phyloP scores from a whole-genome alignment of 495 filamentous ascomycete species.

The Aspergillus bertholletiae region DNA sequence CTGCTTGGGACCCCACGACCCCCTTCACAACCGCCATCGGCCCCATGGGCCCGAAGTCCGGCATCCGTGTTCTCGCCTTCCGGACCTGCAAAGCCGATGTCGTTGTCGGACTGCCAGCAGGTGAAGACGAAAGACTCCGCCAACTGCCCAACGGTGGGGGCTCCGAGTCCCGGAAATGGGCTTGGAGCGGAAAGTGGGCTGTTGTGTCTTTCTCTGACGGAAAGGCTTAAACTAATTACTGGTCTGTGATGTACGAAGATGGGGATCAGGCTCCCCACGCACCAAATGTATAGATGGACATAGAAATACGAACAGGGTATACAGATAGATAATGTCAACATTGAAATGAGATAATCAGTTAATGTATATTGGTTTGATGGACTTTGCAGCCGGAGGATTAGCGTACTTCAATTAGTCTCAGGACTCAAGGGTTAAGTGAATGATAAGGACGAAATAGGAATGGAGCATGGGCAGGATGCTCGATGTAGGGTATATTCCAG shows the following conservation, averaged over 20 bases:
- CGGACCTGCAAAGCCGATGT: conserved; percentile 95
- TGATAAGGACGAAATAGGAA: neutral
- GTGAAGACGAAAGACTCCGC: conserved; percentile 75
- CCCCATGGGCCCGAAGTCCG: conserved; percentile 74
- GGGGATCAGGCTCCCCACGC: too few relatives aligned
- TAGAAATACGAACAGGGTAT: neutral
- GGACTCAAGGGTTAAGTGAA: neutral
- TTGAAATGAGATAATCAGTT: neutral
- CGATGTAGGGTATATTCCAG: neutral
- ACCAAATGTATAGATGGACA: neutral
- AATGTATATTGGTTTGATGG: neutral
- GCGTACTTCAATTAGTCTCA: neutral
- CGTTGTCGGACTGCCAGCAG: conserved; percentile 80
- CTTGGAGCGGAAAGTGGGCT: conserved; percentile 96
- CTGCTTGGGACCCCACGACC: conserved; percentile 82
- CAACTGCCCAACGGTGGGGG: conserved; percentile 63
- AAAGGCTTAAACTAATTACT: conserved; percentile 34
- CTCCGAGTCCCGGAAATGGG: conserved; percentile 79
- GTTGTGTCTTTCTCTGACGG: conserved; percentile 85
- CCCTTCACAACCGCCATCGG: conserved; percentile 84
- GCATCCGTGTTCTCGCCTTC: conserved; percentile 77
- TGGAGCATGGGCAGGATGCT: neutral
- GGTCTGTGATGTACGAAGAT: neutral
- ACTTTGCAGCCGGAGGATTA: neutral
- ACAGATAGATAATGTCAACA: neutral